Base-by-base conservation (phyloP, 768 basidiomycete genomes). In the Postia placenta region DNA sequence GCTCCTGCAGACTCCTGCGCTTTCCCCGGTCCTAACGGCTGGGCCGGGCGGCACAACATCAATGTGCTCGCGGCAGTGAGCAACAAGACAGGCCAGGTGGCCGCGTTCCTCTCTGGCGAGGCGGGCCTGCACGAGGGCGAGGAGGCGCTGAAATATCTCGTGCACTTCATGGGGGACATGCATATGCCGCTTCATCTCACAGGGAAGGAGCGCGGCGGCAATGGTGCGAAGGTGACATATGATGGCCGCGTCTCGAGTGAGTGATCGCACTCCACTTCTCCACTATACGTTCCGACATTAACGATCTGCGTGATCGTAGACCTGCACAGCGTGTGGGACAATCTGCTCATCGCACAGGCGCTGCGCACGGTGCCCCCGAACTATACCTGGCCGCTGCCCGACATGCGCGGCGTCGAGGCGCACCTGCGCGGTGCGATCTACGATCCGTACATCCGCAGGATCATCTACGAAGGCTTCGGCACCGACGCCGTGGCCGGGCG, bases 121-220 rank as follows among this genome's bases (percentile, higher is more conserved):
- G 9, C 11, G 11, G 19, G 39, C 19, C 61, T 57, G 3, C 50
- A 61, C 54, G 64, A 43, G 63, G 60, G 41, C 24, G 45, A 11
- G 56, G 44, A 11, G 30, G 89, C 95, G 2, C 72, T 97, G 58
- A 87, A 89, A 64, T 99, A 96, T 71, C 71, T 99, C 26, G 78
- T 94, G 25, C 96, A 99, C 65, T 97, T 92, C 58, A 47, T 96
- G 11, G 93, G 95, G 0, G 95, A 97, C 64, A 73, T 95, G 74
- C 95, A 96, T 59, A 83, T 87, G 77, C 95, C 95, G 4, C 70
- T 99, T 47, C 95, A 99, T 64, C 75, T 99, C 30, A 87, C 87
- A 0, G 90, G 90, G 2, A 74, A 92, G 15, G 82, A 92, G 56
- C 75, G 88, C 25, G 95, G 95, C 4, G 95, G 94, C 1, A 98